Evolutionary conservation across 257 asterid genomes (phyloP), one percentile per base, ranked within the genome.

Genomic region (Jaltomata sinuosa): DNA sequence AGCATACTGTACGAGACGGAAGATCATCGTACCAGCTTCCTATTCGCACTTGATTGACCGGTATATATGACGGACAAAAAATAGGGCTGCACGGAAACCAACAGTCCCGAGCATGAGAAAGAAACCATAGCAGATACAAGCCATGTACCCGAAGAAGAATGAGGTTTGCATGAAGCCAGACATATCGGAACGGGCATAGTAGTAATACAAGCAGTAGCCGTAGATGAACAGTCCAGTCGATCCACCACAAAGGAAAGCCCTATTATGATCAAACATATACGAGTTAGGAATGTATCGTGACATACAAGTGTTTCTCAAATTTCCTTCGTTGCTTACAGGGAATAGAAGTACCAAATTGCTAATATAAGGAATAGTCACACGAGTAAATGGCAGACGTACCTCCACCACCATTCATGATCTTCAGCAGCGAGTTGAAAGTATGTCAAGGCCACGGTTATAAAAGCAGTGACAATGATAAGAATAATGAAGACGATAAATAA

Each of bases 371-470:
- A 82, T 11, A 82, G 49, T 36, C 2, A 12, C 11, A 67, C 4
- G 9, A 57, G 47, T 1, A 68, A 50, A 38, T 67, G 18, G 40
- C 3, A 50, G 36, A 38, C 84, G 10, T 50, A 86, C 89, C 89
- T 86, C 89, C 89, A 86, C 89, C 89, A 86, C 89, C 87, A 86
- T 80, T 86, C 89, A 80, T 86, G 89, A 72, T 86, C 89, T 82
- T 86, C 89, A 47, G 89, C 89, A 57, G 87, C 89, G 12, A 86
- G 89, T 67, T 87, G 89, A 53, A 84, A 84, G 65, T 84, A 87
- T 50, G 87, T 87, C 81, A 87, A 52, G 19, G 89, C 89, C 72
- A 84, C 89, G 29, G 85, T 87, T 29, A 84, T 85, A 38, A 87
- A 87, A 36, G 87, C 87, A 32, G 89, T 84, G 80, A 87, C 87